Evolutionary conservation across 768 basidiomycete genomes (phyloP).

Genomic region (Holtermannia corniformis): DNA sequence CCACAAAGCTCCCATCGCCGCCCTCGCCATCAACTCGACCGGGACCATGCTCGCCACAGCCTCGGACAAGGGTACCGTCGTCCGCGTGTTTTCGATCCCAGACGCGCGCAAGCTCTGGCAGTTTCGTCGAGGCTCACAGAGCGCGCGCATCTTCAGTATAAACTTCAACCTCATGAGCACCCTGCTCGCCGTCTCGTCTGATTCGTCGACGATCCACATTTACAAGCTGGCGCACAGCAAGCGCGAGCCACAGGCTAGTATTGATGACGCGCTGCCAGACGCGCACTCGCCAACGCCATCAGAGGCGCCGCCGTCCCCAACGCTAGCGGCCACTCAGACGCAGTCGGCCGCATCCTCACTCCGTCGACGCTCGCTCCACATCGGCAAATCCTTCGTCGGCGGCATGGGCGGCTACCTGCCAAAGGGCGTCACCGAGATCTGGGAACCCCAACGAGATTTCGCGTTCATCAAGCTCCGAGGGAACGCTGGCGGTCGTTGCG

Average conservation of each 20-base stretch:
- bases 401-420: slow-evolving; percentile 48
- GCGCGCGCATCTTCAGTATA: slow-evolving; percentile 72
- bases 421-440: slow-evolving; percentile 82
- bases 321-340: slow-evolving; percentile 10
- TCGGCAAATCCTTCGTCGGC: slow-evolving; percentile 40
- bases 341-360: slow-evolving; percentile 27
- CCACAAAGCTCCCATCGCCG: slow-evolving; percentile 86
- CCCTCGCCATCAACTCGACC: slow-evolving; percentile 70
- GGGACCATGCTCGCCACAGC: slow-evolving; percentile 89
- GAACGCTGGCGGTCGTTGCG: slow-evolving; percentile 64
- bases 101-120: slow-evolving; percentile 90
- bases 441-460: slow-evolving; percentile 93
- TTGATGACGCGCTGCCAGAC: slow-evolving; percentile 30
- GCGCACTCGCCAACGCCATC: slow-evolving; percentile 20
- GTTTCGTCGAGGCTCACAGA: slow-evolving; percentile 81
- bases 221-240: slow-evolving; percentile 60
- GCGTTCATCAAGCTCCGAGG: slow-evolving; percentile 73
- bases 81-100: slow-evolving; percentile 86
- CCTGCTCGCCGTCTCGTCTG: slow-evolving; percentile 80
- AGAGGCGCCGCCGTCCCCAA: slow-evolving; percentile 27
- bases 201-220: slow-evolving; percentile 92
- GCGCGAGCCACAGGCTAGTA: neutral
- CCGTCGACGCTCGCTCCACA: slow-evolving; percentile 28
- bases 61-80: slow-evolving; percentile 91
- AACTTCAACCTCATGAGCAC: slow-evolving; percentile 75